Evolutionary conservation across 352 stramenopile species (phyloP).

Genomic region (Globisporangium paddicum): DNA sequence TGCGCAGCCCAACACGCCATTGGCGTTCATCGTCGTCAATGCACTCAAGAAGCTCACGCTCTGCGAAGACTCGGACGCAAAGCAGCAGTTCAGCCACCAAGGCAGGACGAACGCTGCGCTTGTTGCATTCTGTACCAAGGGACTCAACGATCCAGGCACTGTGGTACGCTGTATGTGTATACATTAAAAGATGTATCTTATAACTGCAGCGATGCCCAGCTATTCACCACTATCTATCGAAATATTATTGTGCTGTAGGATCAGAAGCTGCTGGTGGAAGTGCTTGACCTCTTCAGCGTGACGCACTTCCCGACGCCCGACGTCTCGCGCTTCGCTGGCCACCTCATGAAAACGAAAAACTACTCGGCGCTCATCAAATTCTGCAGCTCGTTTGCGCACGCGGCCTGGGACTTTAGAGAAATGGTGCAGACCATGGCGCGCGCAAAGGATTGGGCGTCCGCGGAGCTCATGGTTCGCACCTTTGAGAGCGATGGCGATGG

Average conservation of each 20-base stretch:
- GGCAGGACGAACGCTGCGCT: background rate
- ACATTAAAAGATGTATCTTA: too few relatives aligned
- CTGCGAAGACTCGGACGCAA: background rate
- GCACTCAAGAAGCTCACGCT: slow-evolving; percentile 39
- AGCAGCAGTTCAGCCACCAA: background rate
- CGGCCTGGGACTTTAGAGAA: slow-evolving; percentile 35
- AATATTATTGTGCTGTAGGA: too few relatives aligned
- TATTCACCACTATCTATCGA: too few relatives aligned
- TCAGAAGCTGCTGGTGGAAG: slow-evolving; percentile 51
- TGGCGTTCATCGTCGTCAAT: slow-evolving; percentile 55
- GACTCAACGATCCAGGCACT: background rate
- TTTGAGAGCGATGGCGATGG: background rate
- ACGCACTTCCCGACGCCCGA: slow-evolving; percentile 15
- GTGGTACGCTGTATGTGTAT: background rate
- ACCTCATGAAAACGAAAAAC: slow-evolving; percentile 32
- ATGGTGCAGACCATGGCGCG: slow-evolving; percentile 38
- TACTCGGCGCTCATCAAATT: slow-evolving; percentile 52
- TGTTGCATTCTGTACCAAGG: slow-evolving; percentile 5
- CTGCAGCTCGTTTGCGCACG: slow-evolving; percentile 22
- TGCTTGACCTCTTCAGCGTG: slow-evolving; percentile 47
- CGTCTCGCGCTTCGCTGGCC: slow-evolving; percentile 17
- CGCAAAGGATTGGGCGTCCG: slow-evolving; percentile 56
- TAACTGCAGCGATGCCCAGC: too few relatives aligned
- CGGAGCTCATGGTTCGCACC: slow-evolving; percentile 31
- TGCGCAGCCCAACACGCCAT: slow-evolving; percentile 39